Evolutionary conservation across 495 filamentous ascomycete genomes (phyloP).

Genomic region (Aspergillus leporis): DNA sequence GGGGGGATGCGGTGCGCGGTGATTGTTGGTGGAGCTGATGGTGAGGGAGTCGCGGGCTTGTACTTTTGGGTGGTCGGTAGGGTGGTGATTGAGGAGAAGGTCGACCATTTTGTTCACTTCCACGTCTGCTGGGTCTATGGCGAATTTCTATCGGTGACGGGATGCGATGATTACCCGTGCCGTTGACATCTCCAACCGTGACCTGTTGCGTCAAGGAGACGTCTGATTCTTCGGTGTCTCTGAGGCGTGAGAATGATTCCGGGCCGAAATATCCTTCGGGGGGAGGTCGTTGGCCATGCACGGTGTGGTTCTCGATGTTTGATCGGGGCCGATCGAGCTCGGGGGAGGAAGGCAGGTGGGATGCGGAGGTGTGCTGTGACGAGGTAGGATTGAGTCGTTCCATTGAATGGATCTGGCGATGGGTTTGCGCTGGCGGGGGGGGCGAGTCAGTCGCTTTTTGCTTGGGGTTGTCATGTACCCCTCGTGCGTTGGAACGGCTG

Average conservation of each 20-base stretch:
- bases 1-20: constrained; percentile 3
- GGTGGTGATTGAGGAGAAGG: constrained; percentile 14
- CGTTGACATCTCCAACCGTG: not conserved
- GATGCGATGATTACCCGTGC: not conserved
- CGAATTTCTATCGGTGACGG: not conserved
- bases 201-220: not conserved
- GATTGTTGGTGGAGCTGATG: not conserved
- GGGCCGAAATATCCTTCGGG: constrained; percentile 36
- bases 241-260: constrained; percentile 12
- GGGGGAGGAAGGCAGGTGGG: constrained; percentile 6
- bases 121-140: not conserved
- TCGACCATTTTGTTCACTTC: not conserved
- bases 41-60: constrained; percentile 4
- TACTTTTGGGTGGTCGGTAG: constrained; percentile 7
- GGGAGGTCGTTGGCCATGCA: constrained; percentile 20
- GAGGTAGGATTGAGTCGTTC: constrained; percentile 2
- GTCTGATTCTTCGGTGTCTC: constrained; percentile 1
- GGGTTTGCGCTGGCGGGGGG: not conserved
- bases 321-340: constrained; percentile 3
- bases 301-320: constrained; percentile 1
- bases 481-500: constrained; percentile 13
- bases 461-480: not conserved
- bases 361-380: constrained; percentile 10
- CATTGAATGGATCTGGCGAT: not conserved
- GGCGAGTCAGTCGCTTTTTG: not conserved